Evolutionary conservation across 176 grass and related monocot genomes (phyloP).

Genomic region (Cenchrus americanus): DNA sequence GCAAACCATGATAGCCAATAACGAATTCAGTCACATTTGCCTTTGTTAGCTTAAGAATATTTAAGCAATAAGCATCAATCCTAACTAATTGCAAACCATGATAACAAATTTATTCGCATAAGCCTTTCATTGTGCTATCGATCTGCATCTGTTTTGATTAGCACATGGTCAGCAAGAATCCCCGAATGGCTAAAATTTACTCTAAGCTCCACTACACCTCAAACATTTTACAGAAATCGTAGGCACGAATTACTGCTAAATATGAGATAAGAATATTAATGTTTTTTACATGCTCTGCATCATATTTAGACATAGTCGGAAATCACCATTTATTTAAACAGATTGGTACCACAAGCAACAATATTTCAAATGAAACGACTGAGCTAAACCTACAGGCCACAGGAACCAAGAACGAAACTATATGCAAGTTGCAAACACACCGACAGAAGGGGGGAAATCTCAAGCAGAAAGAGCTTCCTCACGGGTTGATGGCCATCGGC

Average conservation of each 20-base stretch:
- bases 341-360: conserved; percentile 33
- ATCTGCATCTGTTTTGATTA: conserved; percentile 8
- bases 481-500: conserved; percentile 43
- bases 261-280: background rate
- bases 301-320: background rate
- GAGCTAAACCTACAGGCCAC: conserved; percentile 11
- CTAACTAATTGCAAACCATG: conserved; percentile 4
- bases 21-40: conserved; percentile 15
- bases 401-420: background rate
- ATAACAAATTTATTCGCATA: background rate
- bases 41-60: background rate
- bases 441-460: background rate
- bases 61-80: background rate
- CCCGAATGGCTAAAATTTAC: background rate
- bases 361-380: conserved; percentile 32
- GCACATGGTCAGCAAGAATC: conserved; percentile 2
- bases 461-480: conserved; percentile 30
- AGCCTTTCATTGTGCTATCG: background rate
- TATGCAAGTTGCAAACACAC: conserved; percentile 19
- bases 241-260: background rate
- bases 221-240: conserved; percentile 2
- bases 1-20: conserved; percentile 17
- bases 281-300: background rate
- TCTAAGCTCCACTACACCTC: conserved; percentile 11
- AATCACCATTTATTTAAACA: conserved; percentile 14